A percentile compares a stretch with the other conserved stretches of the same genome.
These are phyloP conservation scores for Kuraishia capsulata DNA, from an alignment of 805 yeast genomes.

Conservation along the genomic window DNA sequence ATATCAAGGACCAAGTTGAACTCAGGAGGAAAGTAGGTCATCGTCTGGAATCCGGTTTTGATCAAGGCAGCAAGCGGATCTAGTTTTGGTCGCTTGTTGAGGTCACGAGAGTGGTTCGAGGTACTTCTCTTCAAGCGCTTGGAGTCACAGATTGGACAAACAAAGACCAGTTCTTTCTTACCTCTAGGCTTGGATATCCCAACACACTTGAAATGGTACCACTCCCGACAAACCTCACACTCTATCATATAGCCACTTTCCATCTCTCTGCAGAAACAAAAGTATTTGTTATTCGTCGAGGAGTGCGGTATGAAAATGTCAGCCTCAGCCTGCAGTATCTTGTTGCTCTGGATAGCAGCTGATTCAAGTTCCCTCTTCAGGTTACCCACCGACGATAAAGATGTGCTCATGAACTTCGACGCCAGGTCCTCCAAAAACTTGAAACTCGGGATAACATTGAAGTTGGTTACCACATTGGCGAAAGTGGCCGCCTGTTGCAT, in stretches of 20 bases:
- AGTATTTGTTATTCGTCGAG: slow-evolving; percentile 12
- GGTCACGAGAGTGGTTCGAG: not conserved
- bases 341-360: not conserved
- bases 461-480: not conserved
- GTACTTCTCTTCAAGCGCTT: slow-evolving; percentile 3
- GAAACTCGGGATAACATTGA: not conserved
- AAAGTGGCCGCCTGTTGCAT: not conserved
- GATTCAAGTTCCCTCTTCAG: not conserved
- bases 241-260: slow-evolving; percentile 61
- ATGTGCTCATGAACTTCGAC: not conserved
- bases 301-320: not conserved
- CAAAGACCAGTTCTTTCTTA: slow-evolving; percentile 24
- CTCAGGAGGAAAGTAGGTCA: slow-evolving; percentile 11
- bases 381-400: not conserved
- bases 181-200: slow-evolving; percentile 15
- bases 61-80: slow-evolving; percentile 6
- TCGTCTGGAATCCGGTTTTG: slow-evolving; percentile 6
- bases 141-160: slow-evolving; percentile 48
- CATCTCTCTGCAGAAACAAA: slow-evolving; percentile 54
- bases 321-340: not conserved
- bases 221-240: slow-evolving; percentile 62
- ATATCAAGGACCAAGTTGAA: slow-evolving; percentile 7
- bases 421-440: not conserved
- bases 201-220: slow-evolving; percentile 62
- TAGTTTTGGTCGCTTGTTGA: not conserved